Base-by-base conservation (phyloP, 768 basidiomycete species). In the Termitomyces sp. region DNA sequence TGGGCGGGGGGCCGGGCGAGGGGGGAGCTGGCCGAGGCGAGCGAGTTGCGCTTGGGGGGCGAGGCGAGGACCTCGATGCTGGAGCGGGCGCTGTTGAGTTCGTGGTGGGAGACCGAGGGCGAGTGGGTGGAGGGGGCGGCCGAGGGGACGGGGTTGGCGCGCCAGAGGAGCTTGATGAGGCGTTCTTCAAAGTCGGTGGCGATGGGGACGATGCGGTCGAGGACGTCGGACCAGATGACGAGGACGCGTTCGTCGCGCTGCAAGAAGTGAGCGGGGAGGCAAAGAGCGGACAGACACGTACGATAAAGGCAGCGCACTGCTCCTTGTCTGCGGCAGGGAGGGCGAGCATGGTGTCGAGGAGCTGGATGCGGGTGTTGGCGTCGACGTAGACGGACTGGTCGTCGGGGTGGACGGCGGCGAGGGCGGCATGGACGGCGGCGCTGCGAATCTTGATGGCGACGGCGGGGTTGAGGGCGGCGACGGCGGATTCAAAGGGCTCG, bases 301-400 rank as follows among this genome's bases (percentile, higher is more conserved):
- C 87, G 65, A 92, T 84, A 68, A 94, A 94, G 0, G 92, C 92
- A 72, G 89, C 92, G 50, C 85, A 88, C 63, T 94, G 92, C 59
- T 93, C 90, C 72, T 88, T 88, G 63, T 93, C 88, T 0, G 90
- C 91, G 53, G 84, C 80, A 5, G 89, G 87, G 40, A 94, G 84
- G 66, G 82, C 76, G 57, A 84, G 72, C 76, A 94, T 86, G 24
- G 88, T 86, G 64, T 92, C 89, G 49, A 94, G 68, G 59, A 94
- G 81, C 69, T 93, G 92, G 53, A 94, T 93, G 58, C 90, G 87
- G 5, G 90, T 93, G 67, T 94, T 85, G 54, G 80, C 72, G 71
- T 94, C 91, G 65, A 94, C 84, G 60, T 84, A 84, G 64, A 90
- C 81, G 49, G 76, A 79, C 35, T 70, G 74, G 10, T 80, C 84